These are phyloP conservation scores for Elaphomyces granulatus DNA, from an alignment of 495 filamentous ascomycete species.

Conservation along the genomic window DNA sequence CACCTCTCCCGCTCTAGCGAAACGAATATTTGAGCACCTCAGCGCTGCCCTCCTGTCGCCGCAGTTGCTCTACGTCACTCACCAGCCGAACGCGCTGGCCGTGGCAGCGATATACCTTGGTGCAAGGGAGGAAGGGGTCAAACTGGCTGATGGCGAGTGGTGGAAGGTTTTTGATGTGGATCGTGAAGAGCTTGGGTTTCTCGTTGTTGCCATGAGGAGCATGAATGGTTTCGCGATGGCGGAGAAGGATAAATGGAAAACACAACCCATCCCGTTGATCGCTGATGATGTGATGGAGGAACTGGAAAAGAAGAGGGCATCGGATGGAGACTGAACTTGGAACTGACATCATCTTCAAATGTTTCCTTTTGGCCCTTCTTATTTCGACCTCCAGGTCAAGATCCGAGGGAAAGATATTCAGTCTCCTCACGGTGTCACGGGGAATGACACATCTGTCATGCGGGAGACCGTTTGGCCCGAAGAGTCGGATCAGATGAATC, in stretches of 20 bases:
- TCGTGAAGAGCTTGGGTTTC: slow-evolving; percentile 82
- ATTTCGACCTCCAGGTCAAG: no score
- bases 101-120: slow-evolving; percentile 82
- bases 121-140: slow-evolving; percentile 59
- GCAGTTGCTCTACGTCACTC: slow-evolving; percentile 79
- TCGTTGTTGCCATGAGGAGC: slow-evolving; percentile 78
- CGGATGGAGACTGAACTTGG: slow-evolving; percentile 31
- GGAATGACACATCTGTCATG: no score
- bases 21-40: slow-evolving; percentile 55
- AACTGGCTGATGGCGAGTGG: slow-evolving; percentile 72
- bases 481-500: no score
- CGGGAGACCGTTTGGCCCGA: no score
- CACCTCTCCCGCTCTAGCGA: slow-evolving; percentile 36
- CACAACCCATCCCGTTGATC: slow-evolving; percentile 25
- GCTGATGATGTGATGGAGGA: slow-evolving; percentile 44
- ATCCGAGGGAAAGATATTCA: no score
- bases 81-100: slow-evolving; percentile 75
- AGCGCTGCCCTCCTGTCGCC: slow-evolving; percentile 75
- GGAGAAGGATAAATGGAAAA: slow-evolving; percentile 37
- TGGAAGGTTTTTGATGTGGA: slow-evolving; percentile 99
- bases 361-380: no score
- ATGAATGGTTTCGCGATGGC: slow-evolving; percentile 52
- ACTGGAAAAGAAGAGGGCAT: slow-evolving; percentile 42
- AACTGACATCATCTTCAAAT: slow-evolving; percentile 5
- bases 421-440: no score